Evolutionary conservation across 768 basidiomycete species (phyloP).

Genomic region (Aureoboletus auriporus): DNA sequence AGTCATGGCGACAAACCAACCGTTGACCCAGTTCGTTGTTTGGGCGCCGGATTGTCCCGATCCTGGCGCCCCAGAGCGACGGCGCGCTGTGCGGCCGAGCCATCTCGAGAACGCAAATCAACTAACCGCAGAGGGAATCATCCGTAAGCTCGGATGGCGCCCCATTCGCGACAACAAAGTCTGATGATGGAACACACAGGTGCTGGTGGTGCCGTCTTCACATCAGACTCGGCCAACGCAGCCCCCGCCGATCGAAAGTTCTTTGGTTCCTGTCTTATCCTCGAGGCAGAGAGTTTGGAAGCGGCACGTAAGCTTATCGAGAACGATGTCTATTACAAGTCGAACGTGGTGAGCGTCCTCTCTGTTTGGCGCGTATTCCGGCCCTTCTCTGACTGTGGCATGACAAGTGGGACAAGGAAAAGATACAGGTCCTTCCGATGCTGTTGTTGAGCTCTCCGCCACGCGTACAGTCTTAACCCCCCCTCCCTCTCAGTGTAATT

Average conservation of each 20-base stretch:
- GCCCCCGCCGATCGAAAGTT: conserved; percentile 50
- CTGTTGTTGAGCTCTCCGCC: conserved; percentile 26
- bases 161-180: background rate
- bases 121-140: conserved; percentile 35
- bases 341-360: conserved; percentile 18
- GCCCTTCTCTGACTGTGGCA: background rate
- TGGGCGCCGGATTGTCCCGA: conserved; percentile 36
- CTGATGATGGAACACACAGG: conserved; percentile 33
- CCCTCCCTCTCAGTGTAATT: background rate
- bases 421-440: conserved; percentile 48
- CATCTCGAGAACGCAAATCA: conserved; percentile 46
- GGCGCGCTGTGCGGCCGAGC: conserved; percentile 46
- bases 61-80: conserved; percentile 46
- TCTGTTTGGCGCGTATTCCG: background rate
- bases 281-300: conserved; percentile 51
- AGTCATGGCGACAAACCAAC: conserved; percentile 18
- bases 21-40: conserved; percentile 41
- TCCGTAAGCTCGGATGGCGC: conserved; percentile 41
- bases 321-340: conserved; percentile 20
- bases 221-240: conserved; percentile 50
- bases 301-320: conserved; percentile 29
- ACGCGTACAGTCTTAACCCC: conserved; percentile 5
- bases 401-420: conserved; percentile 56
- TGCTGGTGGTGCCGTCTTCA: conserved; percentile 53
- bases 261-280: conserved; percentile 53